These are phyloP conservation scores for Lycium barbarum DNA, from an alignment of 257 asterid species.

Conservation along the genomic window DNA sequence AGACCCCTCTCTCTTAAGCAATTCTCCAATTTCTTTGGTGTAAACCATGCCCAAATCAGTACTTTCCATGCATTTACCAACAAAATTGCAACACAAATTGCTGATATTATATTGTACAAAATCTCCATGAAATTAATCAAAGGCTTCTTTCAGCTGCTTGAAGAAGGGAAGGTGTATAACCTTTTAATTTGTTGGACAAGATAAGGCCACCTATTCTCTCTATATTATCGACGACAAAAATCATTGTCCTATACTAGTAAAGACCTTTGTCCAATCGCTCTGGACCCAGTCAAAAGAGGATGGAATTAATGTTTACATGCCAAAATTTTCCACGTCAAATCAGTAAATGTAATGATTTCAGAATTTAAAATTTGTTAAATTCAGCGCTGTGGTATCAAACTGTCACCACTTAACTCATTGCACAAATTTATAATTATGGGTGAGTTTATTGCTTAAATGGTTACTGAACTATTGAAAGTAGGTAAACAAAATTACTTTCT, in stretches of 20 bases:
- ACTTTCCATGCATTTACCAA: constrained; percentile 34
- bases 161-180: too few species aligned
- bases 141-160: too few species aligned
- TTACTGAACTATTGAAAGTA: too few species aligned
- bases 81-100: constrained; percentile 19
- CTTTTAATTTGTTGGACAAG: not conserved
- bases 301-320: too few species aligned
- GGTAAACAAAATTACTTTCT: too few species aligned
- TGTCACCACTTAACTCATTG: too few species aligned
- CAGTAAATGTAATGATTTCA: too few species aligned
- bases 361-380: too few species aligned
- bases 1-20: constrained; percentile 46
- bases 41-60: constrained; percentile 47
- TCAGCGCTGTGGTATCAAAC: too few species aligned
- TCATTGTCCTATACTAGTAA: not conserved
- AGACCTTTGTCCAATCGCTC: not conserved
- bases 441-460: too few species aligned
- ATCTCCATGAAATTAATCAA: constrained; percentile 32
- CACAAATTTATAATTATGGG: too few species aligned
- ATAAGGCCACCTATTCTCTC: not conserved
- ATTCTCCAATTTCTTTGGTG: constrained; percentile 45
- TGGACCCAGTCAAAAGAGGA: not conserved
- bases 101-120: constrained; percentile 16
- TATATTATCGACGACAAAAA: constrained; percentile 14
- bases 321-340: too few species aligned